phyloP scores from a whole-genome alignment of 108 stramenopile genomes.

The Cyclostephanos tholiformis region DNA sequence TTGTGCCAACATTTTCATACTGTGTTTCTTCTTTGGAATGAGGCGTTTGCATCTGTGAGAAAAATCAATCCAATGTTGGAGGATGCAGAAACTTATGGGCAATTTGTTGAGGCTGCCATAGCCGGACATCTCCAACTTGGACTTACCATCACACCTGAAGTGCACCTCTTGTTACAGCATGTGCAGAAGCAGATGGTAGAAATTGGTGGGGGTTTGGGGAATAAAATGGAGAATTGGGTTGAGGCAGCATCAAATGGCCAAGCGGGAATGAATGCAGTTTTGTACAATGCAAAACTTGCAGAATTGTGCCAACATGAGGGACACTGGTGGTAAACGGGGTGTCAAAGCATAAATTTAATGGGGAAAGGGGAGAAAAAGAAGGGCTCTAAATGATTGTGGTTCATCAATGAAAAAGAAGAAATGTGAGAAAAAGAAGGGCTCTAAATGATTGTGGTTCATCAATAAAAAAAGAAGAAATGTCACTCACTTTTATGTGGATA shows the following conservation, averaged over 20 bases:
- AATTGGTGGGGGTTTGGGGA: conserved; percentile 1
- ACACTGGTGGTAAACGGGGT: too few relatives aligned
- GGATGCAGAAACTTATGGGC: not conserved
- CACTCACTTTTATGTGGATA: not conserved
- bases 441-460: not conserved
- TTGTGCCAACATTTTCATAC: not conserved
- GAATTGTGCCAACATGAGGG: too few relatives aligned
- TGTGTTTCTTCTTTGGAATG: not conserved
- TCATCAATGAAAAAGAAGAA: too few relatives aligned
- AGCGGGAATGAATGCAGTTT: too few relatives aligned
- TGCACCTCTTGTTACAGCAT: conserved; percentile 3
- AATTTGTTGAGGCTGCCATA: not conserved
- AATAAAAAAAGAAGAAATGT: not conserved
- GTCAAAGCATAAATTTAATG: too few relatives aligned
- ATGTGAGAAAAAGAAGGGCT: too few relatives aligned
- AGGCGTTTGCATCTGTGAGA: not conserved
- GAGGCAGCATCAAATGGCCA: conserved; percentile 4
- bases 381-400: too few relatives aligned
- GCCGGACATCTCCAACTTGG: not conserved
- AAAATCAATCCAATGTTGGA: not conserved
- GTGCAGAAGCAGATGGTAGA: not conserved
- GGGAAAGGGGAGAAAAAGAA: too few relatives aligned
- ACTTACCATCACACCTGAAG: not conserved
- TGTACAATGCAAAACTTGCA: too few relatives aligned
- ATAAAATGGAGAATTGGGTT: conserved; percentile 2